These are phyloP conservation scores for Suhomyces tanzawaensis DNA, from an alignment of 805 yeast genomes.

Conservation along the genomic window DNA sequence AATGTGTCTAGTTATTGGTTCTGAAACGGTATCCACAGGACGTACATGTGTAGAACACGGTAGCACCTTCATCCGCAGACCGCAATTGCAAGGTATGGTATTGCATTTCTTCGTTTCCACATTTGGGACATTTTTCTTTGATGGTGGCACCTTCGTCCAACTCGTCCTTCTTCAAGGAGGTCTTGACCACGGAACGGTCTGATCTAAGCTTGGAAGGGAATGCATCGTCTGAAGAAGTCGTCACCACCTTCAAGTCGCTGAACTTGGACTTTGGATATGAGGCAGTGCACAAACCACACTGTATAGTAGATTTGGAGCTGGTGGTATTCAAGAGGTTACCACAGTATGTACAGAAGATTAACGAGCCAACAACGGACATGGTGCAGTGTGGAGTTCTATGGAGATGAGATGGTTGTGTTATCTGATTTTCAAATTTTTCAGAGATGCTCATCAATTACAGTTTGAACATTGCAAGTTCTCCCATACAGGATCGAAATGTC, in stretches of 20 bases:
- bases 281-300: constrained; percentile 53
- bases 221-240: constrained; percentile 87
- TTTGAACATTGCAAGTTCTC: background rate
- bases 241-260: constrained; percentile 78
- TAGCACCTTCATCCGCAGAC: constrained; percentile 99
- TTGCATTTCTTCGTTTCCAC: constrained; percentile 98
- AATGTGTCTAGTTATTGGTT: constrained; percentile 70
- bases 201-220: constrained; percentile 83
- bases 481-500: no score
- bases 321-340: constrained; percentile 84
- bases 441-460: no score
- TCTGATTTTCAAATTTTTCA: constrained; percentile 4
- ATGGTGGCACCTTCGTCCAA: constrained; percentile 94
- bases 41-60: constrained; percentile 96
- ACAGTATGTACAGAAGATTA: constrained; percentile 90
- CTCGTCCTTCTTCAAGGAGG: constrained; percentile 71
- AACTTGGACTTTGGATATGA: constrained; percentile 51
- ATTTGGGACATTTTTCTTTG: constrained; percentile 97
- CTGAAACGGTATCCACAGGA: constrained; percentile 90
- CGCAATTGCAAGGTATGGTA: constrained; percentile 95
- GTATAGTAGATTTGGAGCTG: constrained; percentile 44
- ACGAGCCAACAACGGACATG: constrained; percentile 95
- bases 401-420: background rate
- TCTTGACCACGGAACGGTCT: constrained; percentile 88
- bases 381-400: background rate